Evolutionary conservation across 2,329 filamentous ascomycete species (phyloP).

Genomic region (Coniochaeta ligniaria): DNA sequence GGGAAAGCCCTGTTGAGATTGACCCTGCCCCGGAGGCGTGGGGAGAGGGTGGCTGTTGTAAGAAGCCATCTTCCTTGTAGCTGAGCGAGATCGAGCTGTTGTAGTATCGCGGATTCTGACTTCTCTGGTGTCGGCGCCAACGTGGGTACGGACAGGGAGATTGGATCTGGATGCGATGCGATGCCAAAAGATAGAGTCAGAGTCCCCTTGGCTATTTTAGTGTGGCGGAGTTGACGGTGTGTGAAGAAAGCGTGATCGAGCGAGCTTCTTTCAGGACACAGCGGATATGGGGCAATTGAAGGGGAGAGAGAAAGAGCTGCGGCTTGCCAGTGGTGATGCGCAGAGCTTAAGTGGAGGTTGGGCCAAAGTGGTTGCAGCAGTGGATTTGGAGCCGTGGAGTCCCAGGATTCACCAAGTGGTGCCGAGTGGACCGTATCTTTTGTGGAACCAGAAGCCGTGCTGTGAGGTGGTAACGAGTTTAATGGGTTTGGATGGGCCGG

Average conservation of each 20-base stretch:
- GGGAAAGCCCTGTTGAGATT: slow-evolving; percentile 3
- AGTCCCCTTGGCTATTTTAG: background rate
- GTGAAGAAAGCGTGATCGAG: background rate
- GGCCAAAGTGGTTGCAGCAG: background rate
- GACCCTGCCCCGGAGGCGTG: slow-evolving; percentile 17
- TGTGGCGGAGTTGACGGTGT: background rate
- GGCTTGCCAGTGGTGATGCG: background rate
- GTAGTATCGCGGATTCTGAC: slow-evolving; percentile 1
- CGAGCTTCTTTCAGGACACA: background rate
- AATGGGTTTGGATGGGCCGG: background rate
- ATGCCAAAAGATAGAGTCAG: background rate
- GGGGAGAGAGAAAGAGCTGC: background rate
- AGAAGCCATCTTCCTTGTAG: slow-evolving; percentile 22
- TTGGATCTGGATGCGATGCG: background rate
- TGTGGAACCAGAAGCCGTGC: background rate
- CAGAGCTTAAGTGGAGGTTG: background rate
- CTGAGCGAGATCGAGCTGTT: slow-evolving; percentile 3
- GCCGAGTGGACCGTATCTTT: slow-evolving; percentile 2
- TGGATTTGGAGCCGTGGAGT: background rate
- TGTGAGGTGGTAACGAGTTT: no score
- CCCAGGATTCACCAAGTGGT: background rate
- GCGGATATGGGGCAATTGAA: background rate
- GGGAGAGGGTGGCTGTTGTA: slow-evolving; percentile 22
- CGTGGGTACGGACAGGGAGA: background rate
- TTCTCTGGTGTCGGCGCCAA: background rate